Evolutionary conservation across 2,329 filamentous ascomycete species (phyloP).

Genomic region (Xylaria arbuscula): DNA sequence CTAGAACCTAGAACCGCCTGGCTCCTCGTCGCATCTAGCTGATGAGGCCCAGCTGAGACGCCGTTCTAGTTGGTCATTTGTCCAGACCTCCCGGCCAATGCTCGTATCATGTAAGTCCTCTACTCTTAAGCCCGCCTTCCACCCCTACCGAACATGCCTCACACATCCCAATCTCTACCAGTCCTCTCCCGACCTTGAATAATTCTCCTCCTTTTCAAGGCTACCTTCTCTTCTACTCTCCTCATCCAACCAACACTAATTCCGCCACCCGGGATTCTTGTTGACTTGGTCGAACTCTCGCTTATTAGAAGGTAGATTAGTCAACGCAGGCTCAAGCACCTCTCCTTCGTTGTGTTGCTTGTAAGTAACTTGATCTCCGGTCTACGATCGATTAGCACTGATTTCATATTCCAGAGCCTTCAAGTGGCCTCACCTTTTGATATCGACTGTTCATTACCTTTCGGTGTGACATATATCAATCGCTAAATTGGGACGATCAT

Average conservation of each 20-base stretch:
- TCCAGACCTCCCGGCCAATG: conserved; percentile 24
- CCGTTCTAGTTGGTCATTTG: conserved; percentile 27
- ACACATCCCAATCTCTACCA: conserved; percentile 14
- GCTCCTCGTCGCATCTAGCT: conserved; percentile 22
- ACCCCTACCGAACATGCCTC: conserved; percentile 24
- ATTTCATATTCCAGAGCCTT: background rate
- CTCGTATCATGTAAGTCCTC: conserved; percentile 27
- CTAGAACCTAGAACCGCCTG: conserved; percentile 31
- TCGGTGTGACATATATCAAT: conserved; percentile 3
- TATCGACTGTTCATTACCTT: background rate
- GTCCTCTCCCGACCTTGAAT: conserved; percentile 16
- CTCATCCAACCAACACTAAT: conserved; percentile 10
- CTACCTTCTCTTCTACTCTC: conserved; percentile 13
- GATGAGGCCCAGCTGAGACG: conserved; percentile 37
- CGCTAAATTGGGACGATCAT: background rate
- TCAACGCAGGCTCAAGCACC: conserved; percentile 14
- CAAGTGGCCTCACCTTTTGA: background rate
- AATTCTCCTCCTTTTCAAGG: conserved; percentile 8
- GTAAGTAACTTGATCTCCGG: conserved; percentile 7
- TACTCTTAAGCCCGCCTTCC: conserved; percentile 30
- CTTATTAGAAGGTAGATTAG: conserved; percentile 22
- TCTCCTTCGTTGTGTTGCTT: conserved; percentile 22
- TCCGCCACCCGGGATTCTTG: background rate
- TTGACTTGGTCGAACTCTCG: conserved; percentile 24
- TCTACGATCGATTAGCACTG: background rate